Conservation (phyloP, 257 asterid genomes). For the Plantago elongata region DNA sequence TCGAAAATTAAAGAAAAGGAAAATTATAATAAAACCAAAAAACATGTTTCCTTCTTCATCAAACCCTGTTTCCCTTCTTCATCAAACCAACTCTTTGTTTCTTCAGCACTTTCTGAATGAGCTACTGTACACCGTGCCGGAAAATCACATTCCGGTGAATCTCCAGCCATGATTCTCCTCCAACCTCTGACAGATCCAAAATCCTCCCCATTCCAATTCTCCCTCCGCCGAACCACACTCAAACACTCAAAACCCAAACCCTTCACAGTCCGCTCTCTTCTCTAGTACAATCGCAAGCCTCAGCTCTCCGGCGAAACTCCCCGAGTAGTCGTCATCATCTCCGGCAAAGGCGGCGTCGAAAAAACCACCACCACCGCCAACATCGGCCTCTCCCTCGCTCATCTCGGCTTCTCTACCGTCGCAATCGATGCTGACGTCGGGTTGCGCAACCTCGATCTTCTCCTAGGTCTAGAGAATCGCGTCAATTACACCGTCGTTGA, state of each 20-base stretch:
- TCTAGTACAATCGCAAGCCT: constrained; percentile 96
- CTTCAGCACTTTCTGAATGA: too few relatives aligned
- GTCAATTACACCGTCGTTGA: constrained; percentile 94
- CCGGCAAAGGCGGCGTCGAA: constrained; percentile 98
- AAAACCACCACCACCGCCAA: constrained; percentile 98
- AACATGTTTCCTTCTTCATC: too few relatives aligned
- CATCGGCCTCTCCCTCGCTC: constrained; percentile 87
- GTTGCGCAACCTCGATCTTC: constrained; percentile 90
- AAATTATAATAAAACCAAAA: too few relatives aligned
- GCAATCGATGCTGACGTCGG: constrained; percentile 99
- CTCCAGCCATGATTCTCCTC: neutral
- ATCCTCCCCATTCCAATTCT: constrained; percentile 35
- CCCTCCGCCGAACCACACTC: constrained; percentile 17
- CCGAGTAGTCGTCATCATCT: constrained; percentile 84
- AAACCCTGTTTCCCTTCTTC: too few relatives aligned
- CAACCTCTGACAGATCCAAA: constrained; percentile 26
- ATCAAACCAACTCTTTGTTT: too few relatives aligned
- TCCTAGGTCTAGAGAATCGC: constrained; percentile 89
- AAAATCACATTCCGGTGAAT: too few relatives aligned
- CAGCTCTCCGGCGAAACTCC: constrained; percentile 91
- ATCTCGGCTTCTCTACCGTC: constrained; percentile 79
- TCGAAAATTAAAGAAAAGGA: too few relatives aligned
- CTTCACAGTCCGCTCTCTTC: constrained; percentile 46
- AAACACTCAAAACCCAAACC: constrained; percentile 28
- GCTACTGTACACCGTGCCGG: constrained; percentile 28